Conservation (phyloP, 768 basidiomycete genomes). For the Mycena kentingensis region DNA sequence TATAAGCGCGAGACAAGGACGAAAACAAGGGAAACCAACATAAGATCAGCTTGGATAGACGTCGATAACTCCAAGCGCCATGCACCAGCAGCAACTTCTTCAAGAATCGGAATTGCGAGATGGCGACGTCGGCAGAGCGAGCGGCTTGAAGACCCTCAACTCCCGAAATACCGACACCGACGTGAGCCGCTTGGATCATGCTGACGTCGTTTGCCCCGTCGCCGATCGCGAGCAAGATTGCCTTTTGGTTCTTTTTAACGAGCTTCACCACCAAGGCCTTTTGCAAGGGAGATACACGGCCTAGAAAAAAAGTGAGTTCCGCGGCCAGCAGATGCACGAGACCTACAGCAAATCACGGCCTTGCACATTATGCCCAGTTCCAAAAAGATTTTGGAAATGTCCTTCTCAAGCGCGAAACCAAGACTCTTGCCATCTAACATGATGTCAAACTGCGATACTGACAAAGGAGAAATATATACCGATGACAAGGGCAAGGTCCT, state of each 20-base stretch:
- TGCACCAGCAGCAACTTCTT: constrained; percentile 96
- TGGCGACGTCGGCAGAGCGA: constrained; percentile 94
- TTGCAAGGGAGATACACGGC: constrained; percentile 96
- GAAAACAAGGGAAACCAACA: constrained; percentile 57
- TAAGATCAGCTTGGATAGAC: constrained; percentile 91
- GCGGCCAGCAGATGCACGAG: background rate
- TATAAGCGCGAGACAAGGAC: constrained; percentile 3
- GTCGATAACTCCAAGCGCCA: constrained; percentile 97
- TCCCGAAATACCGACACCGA: constrained; percentile 96
- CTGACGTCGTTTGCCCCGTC: constrained; percentile 98
- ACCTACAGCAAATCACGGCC: constrained; percentile 94
- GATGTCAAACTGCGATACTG: constrained; percentile 8
- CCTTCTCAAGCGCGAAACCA: constrained; percentile 90
- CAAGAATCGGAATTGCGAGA: constrained; percentile 94
- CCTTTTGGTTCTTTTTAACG: constrained; percentile 95
- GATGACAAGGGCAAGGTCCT: constrained; percentile 93
- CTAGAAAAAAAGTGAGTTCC: constrained; percentile 38
- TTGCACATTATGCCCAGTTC: constrained; percentile 98
- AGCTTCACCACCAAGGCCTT: constrained; percentile 98
- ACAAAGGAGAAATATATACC: constrained; percentile 48
- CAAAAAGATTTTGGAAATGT: constrained; percentile 83
- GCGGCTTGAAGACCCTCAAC: constrained; percentile 99
- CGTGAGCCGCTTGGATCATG: constrained; percentile 99
- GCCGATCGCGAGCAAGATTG: constrained; percentile 94
- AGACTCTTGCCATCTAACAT: constrained; percentile 90